Conservation (phyloP, 164 flowering plant genomes). For the Chloranthus sessilifolius region DNA sequence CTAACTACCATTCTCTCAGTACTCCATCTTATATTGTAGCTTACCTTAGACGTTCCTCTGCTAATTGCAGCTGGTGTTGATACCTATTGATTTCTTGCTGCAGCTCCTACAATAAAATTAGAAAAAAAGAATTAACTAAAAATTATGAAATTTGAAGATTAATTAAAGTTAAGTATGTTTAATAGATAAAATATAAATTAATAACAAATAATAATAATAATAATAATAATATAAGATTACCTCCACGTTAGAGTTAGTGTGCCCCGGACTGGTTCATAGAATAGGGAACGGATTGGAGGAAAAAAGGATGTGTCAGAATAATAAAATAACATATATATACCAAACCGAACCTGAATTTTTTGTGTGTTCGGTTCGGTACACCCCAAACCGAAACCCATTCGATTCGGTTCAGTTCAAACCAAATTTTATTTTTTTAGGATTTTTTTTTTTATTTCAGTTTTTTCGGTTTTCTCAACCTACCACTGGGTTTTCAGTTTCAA, state of each 20-base stretch:
- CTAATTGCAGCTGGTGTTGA: constrained; percentile 35
- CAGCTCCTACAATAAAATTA: constrained; percentile 26
- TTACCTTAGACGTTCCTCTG: constrained; percentile 33
- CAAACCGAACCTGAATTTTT: too few relatives aligned
- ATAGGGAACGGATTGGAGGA: not conserved
- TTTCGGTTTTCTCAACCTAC: too few relatives aligned
- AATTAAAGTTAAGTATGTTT: not conserved
- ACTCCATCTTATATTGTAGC: not conserved
- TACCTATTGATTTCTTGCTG: constrained; percentile 37
- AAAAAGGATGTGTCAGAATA: too few relatives aligned
- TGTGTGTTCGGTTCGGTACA: too few relatives aligned
- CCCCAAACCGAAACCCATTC: too few relatives aligned
- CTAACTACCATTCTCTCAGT: too few relatives aligned
- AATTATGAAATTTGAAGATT: not conserved
- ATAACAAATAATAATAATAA: not conserved
- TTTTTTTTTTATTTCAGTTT: too few relatives aligned
- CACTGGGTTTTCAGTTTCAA: too few relatives aligned
- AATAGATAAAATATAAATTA: not conserved
- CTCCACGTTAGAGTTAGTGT: constrained; percentile 35
- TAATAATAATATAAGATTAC: constrained; percentile 13
- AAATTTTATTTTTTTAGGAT: too few relatives aligned
- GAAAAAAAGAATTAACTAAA: not conserved
- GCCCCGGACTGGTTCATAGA: constrained; percentile 30
- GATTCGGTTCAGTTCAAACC: too few relatives aligned
- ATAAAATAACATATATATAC: too few relatives aligned